phyloP scores from a whole-genome alignment of 192 early-diverging fungal genomes.

The Entrophospora sp. region DNA sequence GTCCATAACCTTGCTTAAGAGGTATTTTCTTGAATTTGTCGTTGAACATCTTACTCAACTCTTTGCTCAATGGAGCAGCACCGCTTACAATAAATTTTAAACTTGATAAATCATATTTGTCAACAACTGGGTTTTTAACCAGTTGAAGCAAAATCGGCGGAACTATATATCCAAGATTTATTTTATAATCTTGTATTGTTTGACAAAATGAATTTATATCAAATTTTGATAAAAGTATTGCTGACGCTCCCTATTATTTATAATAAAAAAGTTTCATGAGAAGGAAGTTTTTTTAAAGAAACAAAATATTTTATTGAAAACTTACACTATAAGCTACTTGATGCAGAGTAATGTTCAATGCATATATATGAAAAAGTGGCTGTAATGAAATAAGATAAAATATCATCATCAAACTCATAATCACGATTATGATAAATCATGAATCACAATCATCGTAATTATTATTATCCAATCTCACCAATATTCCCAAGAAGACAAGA shows the following conservation, averaged over 20 bases:
- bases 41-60: constrained; percentile 29
- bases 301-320: no score
- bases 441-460: no score
- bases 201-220: constrained; percentile 44
- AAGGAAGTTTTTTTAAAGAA: no score
- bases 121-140: constrained; percentile 52
- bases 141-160: constrained; percentile 63
- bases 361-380: not conserved
- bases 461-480: no score
- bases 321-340: not conserved
- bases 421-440: no score
- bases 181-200: constrained; percentile 45
- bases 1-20: constrained; percentile 64
- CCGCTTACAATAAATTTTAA: constrained; percentile 47
- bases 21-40: constrained; percentile 21
- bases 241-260: constrained; percentile 30
- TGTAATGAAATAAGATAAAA: no score
- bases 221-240: constrained; percentile 58
- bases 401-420: no score
- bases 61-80: constrained; percentile 53
- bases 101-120: constrained; percentile 51
- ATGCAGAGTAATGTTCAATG: not conserved
- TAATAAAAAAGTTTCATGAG: not conserved
- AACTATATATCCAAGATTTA: constrained; percentile 33
- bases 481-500: no score